A percentile compares a stretch with the other conserved stretches of the same genome.
phyloP scores from a whole-genome alignment of 345 rosid species.

The Conringia planisiliqua region DNA sequence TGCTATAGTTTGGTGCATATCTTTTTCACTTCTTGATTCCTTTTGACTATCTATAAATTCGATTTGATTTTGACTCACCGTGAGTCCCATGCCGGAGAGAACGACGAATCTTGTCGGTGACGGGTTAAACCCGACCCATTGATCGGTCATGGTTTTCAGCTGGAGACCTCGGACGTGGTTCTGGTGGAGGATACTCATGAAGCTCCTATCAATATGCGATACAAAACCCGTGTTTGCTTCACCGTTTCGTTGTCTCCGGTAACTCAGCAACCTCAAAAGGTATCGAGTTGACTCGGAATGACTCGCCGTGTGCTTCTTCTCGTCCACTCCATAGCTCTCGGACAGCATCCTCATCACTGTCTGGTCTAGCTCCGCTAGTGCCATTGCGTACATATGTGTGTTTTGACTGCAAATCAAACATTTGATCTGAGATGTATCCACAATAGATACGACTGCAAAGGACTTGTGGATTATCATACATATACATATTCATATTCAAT shows the following conservation, averaged over 20 bases:
- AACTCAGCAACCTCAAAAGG: constrained; percentile 50
- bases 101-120: constrained; percentile 53
- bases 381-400: constrained; percentile 39
- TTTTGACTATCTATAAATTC: too few species aligned
- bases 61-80: constrained; percentile 37
- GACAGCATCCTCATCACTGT: constrained; percentile 55
- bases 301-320: constrained; percentile 33
- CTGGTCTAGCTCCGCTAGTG: constrained; percentile 42
- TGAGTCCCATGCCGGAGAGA: constrained; percentile 59
- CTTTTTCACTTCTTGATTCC: too few species aligned
- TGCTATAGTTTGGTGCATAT: neutral
- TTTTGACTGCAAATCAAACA: constrained; percentile 26
- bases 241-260: constrained; percentile 33
- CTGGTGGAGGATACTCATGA: constrained; percentile 57
- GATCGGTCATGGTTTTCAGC: constrained; percentile 41
- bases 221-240: constrained; percentile 45
- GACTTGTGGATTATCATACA: neutral
- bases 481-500: too few species aligned
- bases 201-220: constrained; percentile 59
- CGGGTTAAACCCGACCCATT: constrained; percentile 41
- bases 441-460: neutral
- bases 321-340: constrained; percentile 54
- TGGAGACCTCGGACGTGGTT: constrained; percentile 52
- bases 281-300: constrained; percentile 40
- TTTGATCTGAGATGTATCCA: neutral